Conservation (phyloP, 306 rosid species). For the Glycine soja region DNA sequence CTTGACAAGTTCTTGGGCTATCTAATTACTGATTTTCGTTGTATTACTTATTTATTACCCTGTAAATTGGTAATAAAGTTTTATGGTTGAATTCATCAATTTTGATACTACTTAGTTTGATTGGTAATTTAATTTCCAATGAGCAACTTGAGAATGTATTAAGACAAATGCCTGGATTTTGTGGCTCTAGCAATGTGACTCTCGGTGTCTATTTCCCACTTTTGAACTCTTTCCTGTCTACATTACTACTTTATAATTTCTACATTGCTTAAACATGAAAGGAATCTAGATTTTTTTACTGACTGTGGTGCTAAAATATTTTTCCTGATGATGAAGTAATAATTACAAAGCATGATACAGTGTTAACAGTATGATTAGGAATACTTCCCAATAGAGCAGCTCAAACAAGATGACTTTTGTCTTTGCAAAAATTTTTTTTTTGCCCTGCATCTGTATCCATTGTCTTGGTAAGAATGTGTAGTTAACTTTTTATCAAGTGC, state of each 20-base stretch:
- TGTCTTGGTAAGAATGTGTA: constrained; percentile 5
- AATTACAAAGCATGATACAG: not conserved
- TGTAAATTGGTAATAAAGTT: not conserved
- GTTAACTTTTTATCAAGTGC: constrained; percentile 1
- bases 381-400: constrained; percentile 1
- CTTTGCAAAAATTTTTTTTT: constrained; percentile 1
- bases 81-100: not conserved
- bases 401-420: constrained; percentile 11
- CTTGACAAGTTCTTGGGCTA: too few relatives aligned
- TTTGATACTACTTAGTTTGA: not conserved
- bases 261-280: not conserved
- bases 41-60: too few relatives aligned
- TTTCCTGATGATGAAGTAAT: not conserved
- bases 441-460: not conserved
- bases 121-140: constrained; percentile 9
- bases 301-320: not conserved
- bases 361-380: not conserved
- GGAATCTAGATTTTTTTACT: not conserved
- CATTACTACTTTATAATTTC: not conserved
- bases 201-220: too few relatives aligned
- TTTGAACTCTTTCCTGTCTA: constrained; percentile 11
- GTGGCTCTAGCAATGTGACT: not conserved
- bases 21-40: too few relatives aligned
- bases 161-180: constrained; percentile 19
- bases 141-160: not conserved